Base-by-base conservation (phyloP, 495 filamentous ascomycete species). In the Penicillium herquei region DNA sequence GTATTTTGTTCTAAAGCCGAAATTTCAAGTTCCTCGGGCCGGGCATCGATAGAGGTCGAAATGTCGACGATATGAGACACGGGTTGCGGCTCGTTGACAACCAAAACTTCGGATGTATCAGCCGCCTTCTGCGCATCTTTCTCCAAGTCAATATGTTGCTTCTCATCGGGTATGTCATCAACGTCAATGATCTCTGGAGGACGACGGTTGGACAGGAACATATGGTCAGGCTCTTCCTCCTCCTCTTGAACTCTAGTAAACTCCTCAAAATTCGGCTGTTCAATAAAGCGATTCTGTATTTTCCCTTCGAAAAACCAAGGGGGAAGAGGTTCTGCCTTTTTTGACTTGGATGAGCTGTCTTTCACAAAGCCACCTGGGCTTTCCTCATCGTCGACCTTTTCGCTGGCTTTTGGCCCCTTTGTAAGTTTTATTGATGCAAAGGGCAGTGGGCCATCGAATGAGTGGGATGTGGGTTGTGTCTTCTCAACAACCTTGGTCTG, bases 401-500 rank as follows among this genome's bases (percentile, higher is more conserved):
- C 32, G 13, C 35, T 55, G 48, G 2, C 34, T 37, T 6, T 16
- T 76, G 21, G 21, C 1, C 2, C 21, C 80, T 66, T 81, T 75
- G 54, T 80, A 58, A 93, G 82, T 63, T 90, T 82, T 1, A 98
- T 76, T 43, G 87, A 89, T 66, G 96, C 90, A 61, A 98, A 98
- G 1, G 93, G 93, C 13, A 98, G 72, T 2, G 92, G 90, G 0
- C 93, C 93, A 62, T 81, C 81, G 65, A 95, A 71, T 35, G 65
- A 59, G 49, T 71, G 58, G 26, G 54, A 59, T 12, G 55, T 5
- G 2, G 67, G 43, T 14, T 59, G 65, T 2, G 21, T 1, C 21
- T 69, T 68, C 33, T 72, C 59, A 7, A 66, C 53, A 43, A 69
- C 64, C 35, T 70, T 74, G 6, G 76, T 71, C 52, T 68, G 69